A percentile compares a stretch with the other conserved stretches of the same genome.
Evolutionary conservation across 1,284 basidiomycete genomes (phyloP).

Genomic region (Salmacisia buchloeana): DNA sequence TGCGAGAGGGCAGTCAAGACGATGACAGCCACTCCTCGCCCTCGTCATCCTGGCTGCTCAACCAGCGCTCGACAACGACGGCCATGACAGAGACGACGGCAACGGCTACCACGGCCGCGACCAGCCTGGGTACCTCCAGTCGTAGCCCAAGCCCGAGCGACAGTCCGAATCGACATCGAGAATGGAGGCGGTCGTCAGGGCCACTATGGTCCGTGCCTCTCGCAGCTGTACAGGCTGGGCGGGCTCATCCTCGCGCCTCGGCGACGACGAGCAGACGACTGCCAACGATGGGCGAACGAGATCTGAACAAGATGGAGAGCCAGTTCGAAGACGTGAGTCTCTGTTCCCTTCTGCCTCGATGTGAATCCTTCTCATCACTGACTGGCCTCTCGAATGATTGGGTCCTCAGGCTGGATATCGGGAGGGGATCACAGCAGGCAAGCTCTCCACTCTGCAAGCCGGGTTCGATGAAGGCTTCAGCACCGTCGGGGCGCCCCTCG

Average conservation of each 20-base stretch:
- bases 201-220: no score
- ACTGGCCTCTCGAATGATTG: neutral
- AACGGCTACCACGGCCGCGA: neutral
- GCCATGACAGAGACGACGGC: neutral
- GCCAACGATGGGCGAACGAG: slow-evolving; percentile 25
- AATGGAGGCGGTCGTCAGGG: no score
- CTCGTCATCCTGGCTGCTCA: no score
- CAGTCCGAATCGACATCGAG: neutral
- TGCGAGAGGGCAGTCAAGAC: no score
- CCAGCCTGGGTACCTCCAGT: neutral
- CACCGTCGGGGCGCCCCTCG: slow-evolving; percentile 65
- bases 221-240: no score
- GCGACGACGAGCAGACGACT: neutral
- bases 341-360: neutral
- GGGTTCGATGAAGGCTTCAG: slow-evolving; percentile 77
- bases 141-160: neutral
- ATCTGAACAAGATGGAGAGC: slow-evolving; percentile 25
- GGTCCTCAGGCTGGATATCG: slow-evolving; percentile 77
- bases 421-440: slow-evolving; percentile 78
- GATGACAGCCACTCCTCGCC: neutral
- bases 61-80: no score
- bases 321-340: slow-evolving; percentile 33
- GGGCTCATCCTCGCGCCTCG: no score
- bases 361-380: neutral
- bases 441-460: slow-evolving; percentile 69